Percentiles rank a stretch among this genome's conserved stretches.
phyloP scores from a whole-genome alignment of 208 protist genomes.

The Plasmodiophora brassicae region DNA sequence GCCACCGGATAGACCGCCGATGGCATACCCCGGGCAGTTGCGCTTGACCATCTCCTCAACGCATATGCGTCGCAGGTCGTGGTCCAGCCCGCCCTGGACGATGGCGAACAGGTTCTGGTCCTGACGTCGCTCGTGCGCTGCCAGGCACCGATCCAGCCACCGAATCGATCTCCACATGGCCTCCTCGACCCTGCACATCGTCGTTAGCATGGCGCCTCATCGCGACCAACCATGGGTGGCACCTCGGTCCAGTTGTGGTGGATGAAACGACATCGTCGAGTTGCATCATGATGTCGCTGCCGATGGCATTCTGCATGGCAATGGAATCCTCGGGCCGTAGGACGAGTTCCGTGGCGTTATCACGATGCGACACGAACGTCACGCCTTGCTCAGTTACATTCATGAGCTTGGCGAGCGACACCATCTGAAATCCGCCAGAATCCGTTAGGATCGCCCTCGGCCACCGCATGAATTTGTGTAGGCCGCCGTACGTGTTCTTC shows the following conservation, averaged over 20 bases:
- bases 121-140: conserved; percentile 76
- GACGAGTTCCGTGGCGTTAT: conserved; percentile 78
- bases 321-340: conserved; percentile 95
- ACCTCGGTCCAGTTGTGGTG: not conserved
- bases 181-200: conserved; percentile 74
- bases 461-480: conserved; percentile 94
- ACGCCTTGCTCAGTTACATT: conserved; percentile 97
- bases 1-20: conserved; percentile 95
- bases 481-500: conserved; percentile 67
- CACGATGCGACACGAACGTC: conserved; percentile 93
- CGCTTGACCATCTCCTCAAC: conserved; percentile 82
- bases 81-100: conserved; percentile 88
- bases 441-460: conserved; percentile 90
- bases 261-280: conserved; percentile 84
- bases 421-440: conserved; percentile 96
- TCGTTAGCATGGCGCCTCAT: no score
- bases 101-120: conserved; percentile 97
- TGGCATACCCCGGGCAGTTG: conserved; percentile 90
- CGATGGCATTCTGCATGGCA: conserved; percentile 94
- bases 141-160: conserved; percentile 95
- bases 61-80: conserved; percentile 76
- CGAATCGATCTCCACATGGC: conserved; percentile 86
- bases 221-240: no score
- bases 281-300: conserved; percentile 98
- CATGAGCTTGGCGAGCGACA: conserved; percentile 88